Evolutionary conservation across 495 filamentous ascomycete genomes (phyloP).

Genomic region (Neurospora sp.): DNA sequence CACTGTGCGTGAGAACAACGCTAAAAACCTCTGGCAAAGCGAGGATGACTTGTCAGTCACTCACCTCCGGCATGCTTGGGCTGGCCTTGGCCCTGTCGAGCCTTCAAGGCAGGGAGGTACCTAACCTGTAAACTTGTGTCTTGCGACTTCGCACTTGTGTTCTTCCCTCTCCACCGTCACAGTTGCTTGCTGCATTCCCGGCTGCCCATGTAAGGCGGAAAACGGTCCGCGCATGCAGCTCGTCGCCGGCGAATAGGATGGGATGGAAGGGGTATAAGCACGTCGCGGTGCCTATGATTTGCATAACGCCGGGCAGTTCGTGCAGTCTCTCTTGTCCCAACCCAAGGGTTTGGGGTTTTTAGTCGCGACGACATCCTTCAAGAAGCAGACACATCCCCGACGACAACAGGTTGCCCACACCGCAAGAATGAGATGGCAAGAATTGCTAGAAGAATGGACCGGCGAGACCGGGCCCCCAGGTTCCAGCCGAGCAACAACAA

Average conservation of each 20-base stretch:
- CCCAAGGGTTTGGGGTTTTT: slow-evolving; percentile 4
- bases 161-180: neutral
- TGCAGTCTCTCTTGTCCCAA: slow-evolving; percentile 11
- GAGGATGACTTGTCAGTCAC: neutral
- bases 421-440: neutral
- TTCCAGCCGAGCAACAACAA: neutral
- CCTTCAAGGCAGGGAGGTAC: neutral
- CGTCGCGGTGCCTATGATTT: slow-evolving; percentile 25
- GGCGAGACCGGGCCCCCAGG: neutral
- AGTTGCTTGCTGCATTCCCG: slow-evolving; percentile 15
- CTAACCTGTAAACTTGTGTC: neutral
- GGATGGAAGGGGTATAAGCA: slow-evolving; percentile 10
- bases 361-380: neutral
- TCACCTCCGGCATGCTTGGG: neutral
- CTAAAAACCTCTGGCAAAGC: neutral
- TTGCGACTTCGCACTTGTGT: neutral
- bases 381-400: neutral
- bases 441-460: neutral
- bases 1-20: neutral
- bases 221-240: slow-evolving; percentile 33
- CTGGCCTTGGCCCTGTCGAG: neutral
- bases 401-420: neutral
- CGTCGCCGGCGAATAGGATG: slow-evolving; percentile 21
- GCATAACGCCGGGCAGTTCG: slow-evolving; percentile 13
- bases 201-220: slow-evolving; percentile 30